These are phyloP conservation scores for Cordyceps farinosa DNA, from an alignment of 2,329 filamentous ascomycete genomes.

Conservation along the genomic window DNA sequence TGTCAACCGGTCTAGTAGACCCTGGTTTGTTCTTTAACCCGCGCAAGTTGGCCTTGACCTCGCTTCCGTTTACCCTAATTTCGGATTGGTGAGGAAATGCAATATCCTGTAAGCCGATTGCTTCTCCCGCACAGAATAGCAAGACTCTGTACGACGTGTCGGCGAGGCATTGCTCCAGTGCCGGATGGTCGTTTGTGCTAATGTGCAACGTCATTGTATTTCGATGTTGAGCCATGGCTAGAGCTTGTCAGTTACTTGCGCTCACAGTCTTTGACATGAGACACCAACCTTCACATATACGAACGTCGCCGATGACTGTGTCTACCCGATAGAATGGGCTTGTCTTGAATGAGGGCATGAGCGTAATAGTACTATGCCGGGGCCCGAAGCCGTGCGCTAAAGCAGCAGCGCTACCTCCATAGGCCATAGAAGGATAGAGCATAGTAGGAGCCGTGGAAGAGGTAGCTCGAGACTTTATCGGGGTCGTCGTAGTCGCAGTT, in stretches of 20 bases:
- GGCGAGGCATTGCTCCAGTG: constrained; percentile 51
- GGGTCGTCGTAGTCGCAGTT: constrained; percentile 23
- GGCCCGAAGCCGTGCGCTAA: constrained; percentile 14
- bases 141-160: constrained; percentile 69
- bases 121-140: constrained; percentile 75
- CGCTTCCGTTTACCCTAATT: constrained; percentile 81
- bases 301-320: constrained; percentile 59
- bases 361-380: constrained; percentile 21
- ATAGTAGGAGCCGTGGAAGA: constrained; percentile 18
- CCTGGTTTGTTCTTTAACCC: constrained; percentile 95
- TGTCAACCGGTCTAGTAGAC: constrained; percentile 88
- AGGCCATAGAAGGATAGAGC: constrained; percentile 10
- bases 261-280: background rate
- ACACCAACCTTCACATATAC: constrained; percentile 67
- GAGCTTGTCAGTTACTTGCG: constrained; percentile 32
- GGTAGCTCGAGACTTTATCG: constrained; percentile 19
- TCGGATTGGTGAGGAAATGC: constrained; percentile 91
- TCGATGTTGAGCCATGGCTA: constrained; percentile 54
- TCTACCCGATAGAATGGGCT: constrained; percentile 83
- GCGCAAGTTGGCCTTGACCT: constrained; percentile 88
- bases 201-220: constrained; percentile 46
- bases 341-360: constrained; percentile 49
- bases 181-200: constrained; percentile 48
- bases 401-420: constrained; percentile 7
- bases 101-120: constrained; percentile 66